Conservation (phyloP, 371 early-diverging fungal genomes). For the Mucor circinelloides region DNA sequence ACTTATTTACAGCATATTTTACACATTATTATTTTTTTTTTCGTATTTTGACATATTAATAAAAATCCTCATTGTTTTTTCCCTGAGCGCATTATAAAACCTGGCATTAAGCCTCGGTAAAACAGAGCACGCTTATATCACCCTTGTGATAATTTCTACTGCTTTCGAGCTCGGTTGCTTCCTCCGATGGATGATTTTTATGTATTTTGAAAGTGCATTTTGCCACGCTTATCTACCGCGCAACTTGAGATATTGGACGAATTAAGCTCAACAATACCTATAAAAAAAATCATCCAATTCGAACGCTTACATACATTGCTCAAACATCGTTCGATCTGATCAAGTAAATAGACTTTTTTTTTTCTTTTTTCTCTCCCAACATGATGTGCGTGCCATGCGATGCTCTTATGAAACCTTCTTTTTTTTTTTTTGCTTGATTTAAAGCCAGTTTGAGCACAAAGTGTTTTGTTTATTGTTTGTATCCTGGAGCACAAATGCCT, state of each 20-base stretch:
- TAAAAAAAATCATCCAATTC: no score
- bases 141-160: neutral
- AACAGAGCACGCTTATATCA: neutral
- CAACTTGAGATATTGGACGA: no score
- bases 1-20: neutral
- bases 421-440: neutral
- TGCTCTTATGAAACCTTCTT: neutral
- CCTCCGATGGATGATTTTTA: neutral
- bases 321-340: neutral
- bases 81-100: neutral
- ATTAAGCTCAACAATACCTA: no score
- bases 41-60: neutral
- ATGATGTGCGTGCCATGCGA: neutral
- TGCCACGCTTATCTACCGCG: no score
- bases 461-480: neutral
- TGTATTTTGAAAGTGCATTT: no score
- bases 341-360: neutral
- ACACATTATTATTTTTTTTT: neutral
- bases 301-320: no score
- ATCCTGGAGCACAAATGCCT: neutral
- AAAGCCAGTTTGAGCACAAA: neutral
- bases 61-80: neutral
- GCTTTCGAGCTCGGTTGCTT: neutral
- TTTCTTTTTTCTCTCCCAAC: neutral
- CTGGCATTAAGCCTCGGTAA: neutral